Percentiles rank a stretch among this genome's conserved stretches.
Evolutionary conservation across 768 basidiomycete species (phyloP).

Genomic region (Lanmaoa pseudosensibilis): DNA sequence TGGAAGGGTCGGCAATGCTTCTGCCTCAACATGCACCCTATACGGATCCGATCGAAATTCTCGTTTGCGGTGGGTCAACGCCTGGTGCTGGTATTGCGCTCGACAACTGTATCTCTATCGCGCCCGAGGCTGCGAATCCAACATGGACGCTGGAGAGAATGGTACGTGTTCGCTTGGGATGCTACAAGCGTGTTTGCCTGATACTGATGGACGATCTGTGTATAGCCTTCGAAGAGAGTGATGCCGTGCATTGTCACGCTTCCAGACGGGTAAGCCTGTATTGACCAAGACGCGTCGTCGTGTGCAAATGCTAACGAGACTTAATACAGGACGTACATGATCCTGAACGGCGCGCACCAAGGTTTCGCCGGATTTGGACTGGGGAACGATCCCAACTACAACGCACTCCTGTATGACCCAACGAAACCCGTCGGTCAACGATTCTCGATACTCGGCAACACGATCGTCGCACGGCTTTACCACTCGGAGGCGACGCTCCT

Average conservation of each 20-base stretch:
- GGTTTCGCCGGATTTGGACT: conserved; percentile 77
- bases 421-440: conserved; percentile 55
- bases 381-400: conserved; percentile 59
- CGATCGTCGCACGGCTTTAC: conserved; percentile 73
- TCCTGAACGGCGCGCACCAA: conserved; percentile 70
- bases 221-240: conserved; percentile 67
- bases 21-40: conserved; percentile 74
- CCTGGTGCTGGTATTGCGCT: conserved; percentile 48
- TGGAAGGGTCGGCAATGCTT: conserved; percentile 69
- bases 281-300: no score
- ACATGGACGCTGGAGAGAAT: conserved; percentile 77
- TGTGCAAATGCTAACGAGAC: neutral
- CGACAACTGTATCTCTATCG: conserved; percentile 71
- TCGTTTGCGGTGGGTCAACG: conserved; percentile 78
- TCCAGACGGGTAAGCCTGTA: conserved; percentile 38
- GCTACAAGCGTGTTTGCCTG: conserved; percentile 5
- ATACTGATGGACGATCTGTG: neutral
- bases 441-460: conserved; percentile 63
- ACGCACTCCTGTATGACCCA: conserved; percentile 72
- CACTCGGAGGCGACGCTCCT: conserved; percentile 77
- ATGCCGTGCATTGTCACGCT: conserved; percentile 74
- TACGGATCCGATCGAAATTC: conserved; percentile 63
- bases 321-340: conserved; percentile 64
- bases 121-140: conserved; percentile 60
- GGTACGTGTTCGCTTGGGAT: conserved; percentile 46